These are phyloP conservation scores for Xylaria scruposa DNA, from an alignment of 495 filamentous ascomycete species.

Conservation along the genomic window DNA sequence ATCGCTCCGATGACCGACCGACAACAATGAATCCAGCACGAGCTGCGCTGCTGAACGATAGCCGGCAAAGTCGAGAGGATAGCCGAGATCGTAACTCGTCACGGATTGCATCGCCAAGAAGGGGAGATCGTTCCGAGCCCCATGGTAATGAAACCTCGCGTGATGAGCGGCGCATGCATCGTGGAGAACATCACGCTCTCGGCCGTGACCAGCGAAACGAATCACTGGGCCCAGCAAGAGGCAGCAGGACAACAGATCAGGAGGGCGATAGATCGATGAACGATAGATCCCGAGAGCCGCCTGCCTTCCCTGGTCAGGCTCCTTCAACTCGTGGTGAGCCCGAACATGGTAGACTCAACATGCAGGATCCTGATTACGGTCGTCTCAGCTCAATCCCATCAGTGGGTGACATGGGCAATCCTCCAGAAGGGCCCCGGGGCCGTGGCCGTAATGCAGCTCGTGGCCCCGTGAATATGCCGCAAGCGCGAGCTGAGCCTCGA, in stretches of 20 bases:
- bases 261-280: conserved; percentile 43
- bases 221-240: conserved; percentile 31
- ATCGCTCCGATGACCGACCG: conserved; percentile 44
- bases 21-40: conserved; percentile 61
- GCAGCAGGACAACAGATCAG: conserved; percentile 41
- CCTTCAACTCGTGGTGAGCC: conserved; percentile 49
- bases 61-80: conserved; percentile 52
- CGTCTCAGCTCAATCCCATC: conserved; percentile 63
- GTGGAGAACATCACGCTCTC: conserved; percentile 46
- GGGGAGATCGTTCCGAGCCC: conserved; percentile 46
- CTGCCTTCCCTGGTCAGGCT: conserved; percentile 41
- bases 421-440: conserved; percentile 75
- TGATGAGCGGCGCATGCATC: conserved; percentile 56
- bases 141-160: conserved; percentile 48
- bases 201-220: conserved; percentile 48
- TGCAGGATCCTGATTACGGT: conserved; percentile 67
- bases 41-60: conserved; percentile 59
- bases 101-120: conserved; percentile 59
- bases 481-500: conserved; percentile 46
- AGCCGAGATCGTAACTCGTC: conserved; percentile 52
- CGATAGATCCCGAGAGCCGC: conserved; percentile 45
- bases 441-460: conserved; percentile 52
- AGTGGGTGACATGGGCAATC: conserved; percentile 56
- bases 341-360: conserved; percentile 63
- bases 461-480: conserved; percentile 41